Base-by-base conservation (phyloP, 1,284 basidiomycete genomes). In the Ustilago loliicola region DNA sequence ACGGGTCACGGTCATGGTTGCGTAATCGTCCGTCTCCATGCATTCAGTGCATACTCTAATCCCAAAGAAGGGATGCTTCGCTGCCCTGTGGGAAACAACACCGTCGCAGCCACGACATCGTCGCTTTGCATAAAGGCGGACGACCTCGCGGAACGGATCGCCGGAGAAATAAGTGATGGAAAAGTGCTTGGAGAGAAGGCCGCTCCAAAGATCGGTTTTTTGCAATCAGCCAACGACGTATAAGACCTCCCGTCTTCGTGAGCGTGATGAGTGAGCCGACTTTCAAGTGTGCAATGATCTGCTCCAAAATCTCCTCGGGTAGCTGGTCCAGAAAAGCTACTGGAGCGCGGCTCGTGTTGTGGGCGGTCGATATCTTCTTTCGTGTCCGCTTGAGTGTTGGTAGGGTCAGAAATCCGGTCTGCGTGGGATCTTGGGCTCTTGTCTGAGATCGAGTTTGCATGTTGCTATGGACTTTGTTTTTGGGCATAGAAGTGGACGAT, bases 381-480 rank as follows among this genome's bases (percentile, higher is more conserved):
- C 7, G 19, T 9, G 42, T n/a, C 7, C 21, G 42, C 19, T 21
- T 5, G n/a, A 7, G 19, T 21, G 42, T 7, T n/a, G 42, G 42
- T 21, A n/a, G 21, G 11, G 21, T 10, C 42, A 21, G n/a, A 2
- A 21, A 7, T 9, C 8, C 42, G 15, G 19, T 45, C 42, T 45
- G n/a, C 7, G 42, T 7, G 11, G 42, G 42, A 7, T n/a, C 4
- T 11, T 6, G n/a, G 8, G 42, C 42, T n/a, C 42, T 45, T 3
- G 42, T 45, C n/a, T 45, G 42, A 8, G 42, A 45, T 45, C 42
- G 42, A 19, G 42, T 45, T n/a, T 45, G n/a, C 42, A 45, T 45
- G 6, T 21, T 45, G n/a, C n/a, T 45, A 36, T 36, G n/a, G 21
- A 10, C 36, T 15, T 38, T 38, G 9, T 15, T 7, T 15, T 38